Conservation (phyloP, 179 eudicot genomes). For the Patellifolia procumbens region DNA sequence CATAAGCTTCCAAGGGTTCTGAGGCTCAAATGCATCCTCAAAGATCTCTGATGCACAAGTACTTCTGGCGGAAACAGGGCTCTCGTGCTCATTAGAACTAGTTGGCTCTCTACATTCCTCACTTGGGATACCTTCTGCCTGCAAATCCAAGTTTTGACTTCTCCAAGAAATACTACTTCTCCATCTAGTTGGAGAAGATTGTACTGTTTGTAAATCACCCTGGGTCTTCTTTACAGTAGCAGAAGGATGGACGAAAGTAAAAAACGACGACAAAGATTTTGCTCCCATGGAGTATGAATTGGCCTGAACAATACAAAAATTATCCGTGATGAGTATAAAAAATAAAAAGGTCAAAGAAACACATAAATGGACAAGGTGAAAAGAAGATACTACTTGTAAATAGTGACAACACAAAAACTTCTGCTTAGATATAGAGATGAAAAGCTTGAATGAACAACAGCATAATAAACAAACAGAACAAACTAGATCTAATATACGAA, state of each 20-base stretch:
- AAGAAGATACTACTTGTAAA: not conserved
- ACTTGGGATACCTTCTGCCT: constrained; percentile 36
- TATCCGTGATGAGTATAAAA: constrained; percentile 25
- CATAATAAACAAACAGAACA: too few species aligned
- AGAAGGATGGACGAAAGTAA: constrained; percentile 57
- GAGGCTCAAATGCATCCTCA: constrained; percentile 67
- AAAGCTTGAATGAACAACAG: not conserved
- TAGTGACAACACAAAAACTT: not conserved
- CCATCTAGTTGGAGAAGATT: constrained; percentile 60
- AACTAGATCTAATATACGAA: not conserved
- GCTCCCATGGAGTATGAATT: constrained; percentile 45
- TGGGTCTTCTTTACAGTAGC: constrained; percentile 30
- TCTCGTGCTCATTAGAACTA: constrained; percentile 29
- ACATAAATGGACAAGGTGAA: not conserved
- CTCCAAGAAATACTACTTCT: constrained; percentile 41
- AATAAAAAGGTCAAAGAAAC: constrained; percentile 2
- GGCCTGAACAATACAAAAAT: constrained; percentile 53
- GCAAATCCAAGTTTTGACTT: constrained; percentile 41
- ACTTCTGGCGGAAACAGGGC: constrained; percentile 50
- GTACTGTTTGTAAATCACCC: constrained; percentile 42
- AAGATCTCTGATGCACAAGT: constrained; percentile 44
- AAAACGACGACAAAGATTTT: constrained; percentile 51
- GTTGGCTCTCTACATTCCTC: constrained; percentile 30
- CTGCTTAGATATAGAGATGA: not conserved
- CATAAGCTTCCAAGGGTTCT: constrained; percentile 46